Base-by-base conservation (phyloP, 1,139 yeast species). In the Sugiyamaella xylanicola region DNA sequence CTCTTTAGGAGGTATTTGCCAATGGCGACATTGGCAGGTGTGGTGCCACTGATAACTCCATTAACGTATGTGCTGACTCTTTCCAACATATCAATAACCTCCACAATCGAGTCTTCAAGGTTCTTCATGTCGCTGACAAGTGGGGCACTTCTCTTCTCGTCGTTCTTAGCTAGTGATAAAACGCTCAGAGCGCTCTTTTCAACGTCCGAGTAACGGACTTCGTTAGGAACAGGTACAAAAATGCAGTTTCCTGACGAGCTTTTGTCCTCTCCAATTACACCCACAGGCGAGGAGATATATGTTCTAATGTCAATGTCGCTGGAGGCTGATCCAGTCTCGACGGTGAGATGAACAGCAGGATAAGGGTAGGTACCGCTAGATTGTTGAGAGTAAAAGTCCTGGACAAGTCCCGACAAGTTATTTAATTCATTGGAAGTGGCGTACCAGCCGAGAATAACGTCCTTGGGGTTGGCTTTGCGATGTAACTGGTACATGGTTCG, bases 371-470 rank as follows among this genome's bases (percentile, higher is more conserved):
- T 85, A 60, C 88, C 81, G 15, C 59, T 57, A 67, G 84, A 87
- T 42, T 79, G 73, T 71, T 85, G 86, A 19, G 76, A 66, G 73
- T 86, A 90, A 69, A 89, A 87, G 68, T 87, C 95, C 70, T 90
- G 96, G 67, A 90, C 84, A 64, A 90, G 79, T n/a, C 89, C 88
- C 22, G 95, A 84, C 68, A 86, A 81, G 59, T 84, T 80, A 73
- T 87, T 92, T 62, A 90, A 81, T 62, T 78, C 80, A 20, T 79
- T 73, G 43, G 82, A 75, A 36, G 92, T 85, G 53, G 95, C 87
- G 72, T 87, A 89, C 97, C 97, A 90, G 56, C 97, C 97, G 57
- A 90, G 80, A 55, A 90, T 87, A 51, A 80, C 78, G 65, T 86
- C 89, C 69, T 87, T 87, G 56, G 95, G 93, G 71, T 85, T 87